Evolutionary conservation across 495 filamentous ascomycete genomes (phyloP).

Genomic region (Talaromyces nanjingensis): DNA sequence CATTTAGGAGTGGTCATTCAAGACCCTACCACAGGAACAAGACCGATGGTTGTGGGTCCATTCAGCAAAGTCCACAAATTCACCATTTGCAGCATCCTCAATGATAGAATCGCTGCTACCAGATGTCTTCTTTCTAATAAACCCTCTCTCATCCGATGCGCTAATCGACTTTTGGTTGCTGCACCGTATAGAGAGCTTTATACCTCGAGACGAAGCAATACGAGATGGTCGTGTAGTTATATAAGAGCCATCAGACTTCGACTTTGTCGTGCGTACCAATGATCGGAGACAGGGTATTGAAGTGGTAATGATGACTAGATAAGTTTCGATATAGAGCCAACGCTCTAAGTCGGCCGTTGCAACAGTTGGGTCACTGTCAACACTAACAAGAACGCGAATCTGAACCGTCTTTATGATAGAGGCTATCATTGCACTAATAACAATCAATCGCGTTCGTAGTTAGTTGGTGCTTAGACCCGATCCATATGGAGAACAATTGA

Average conservation of each 20-base stretch:
- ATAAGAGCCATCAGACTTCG: not conserved
- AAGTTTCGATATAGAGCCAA: slow-evolving; percentile 26
- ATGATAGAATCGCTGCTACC: not conserved
- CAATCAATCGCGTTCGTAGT: not conserved
- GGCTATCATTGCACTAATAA: slow-evolving; percentile 23
- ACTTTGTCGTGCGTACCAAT: slow-evolving; percentile 5
- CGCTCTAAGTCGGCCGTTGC: slow-evolving; percentile 22
- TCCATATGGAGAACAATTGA: not conserved
- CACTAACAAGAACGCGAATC: slow-evolving; percentile 19
- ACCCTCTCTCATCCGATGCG: not conserved
- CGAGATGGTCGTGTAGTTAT: not conserved
- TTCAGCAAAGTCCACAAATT: not conserved
- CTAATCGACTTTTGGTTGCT: not conserved
- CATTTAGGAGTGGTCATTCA: not conserved
- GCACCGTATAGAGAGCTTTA: not conserved
- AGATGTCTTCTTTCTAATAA: not conserved
- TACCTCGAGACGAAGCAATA: not conserved
- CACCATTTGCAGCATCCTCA: not conserved
- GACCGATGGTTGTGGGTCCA: not conserved
- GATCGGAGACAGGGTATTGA: slow-evolving; percentile 25
- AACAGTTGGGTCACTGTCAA: slow-evolving; percentile 18
- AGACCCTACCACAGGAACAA: not conserved
- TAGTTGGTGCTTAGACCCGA: not conserved
- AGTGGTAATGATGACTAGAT: slow-evolving; percentile 26
- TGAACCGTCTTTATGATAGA: slow-evolving; percentile 25